Conservation (phyloP, 257 asterid genomes). For the Lycium barbarum region DNA sequence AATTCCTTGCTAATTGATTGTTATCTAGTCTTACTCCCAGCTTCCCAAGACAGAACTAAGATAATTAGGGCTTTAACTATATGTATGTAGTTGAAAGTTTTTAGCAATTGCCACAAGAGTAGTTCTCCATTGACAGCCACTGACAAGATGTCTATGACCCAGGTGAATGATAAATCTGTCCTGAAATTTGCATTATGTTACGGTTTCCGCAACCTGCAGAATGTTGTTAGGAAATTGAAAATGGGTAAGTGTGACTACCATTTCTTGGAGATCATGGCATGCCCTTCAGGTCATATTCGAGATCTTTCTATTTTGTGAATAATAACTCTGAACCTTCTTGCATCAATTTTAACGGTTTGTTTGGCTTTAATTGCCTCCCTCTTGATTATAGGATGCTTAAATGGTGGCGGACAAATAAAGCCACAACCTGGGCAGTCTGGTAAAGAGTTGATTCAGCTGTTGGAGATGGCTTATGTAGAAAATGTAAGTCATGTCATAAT, state of each 20-base stretch:
- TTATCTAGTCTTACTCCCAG: too few species aligned
- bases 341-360: not conserved
- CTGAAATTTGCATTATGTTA: slow-evolving; percentile 92
- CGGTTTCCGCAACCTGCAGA: slow-evolving; percentile 93
- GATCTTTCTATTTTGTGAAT: slow-evolving; percentile 6
- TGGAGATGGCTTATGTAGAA: slow-evolving; percentile 79
- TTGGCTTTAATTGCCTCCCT: slow-evolving; percentile 27
- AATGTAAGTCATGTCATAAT: slow-evolving; percentile 59
- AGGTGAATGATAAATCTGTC: too few species aligned
- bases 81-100: too few species aligned
- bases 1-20: too few species aligned
- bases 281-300: slow-evolving; percentile 80
- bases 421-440: slow-evolving; percentile 81
- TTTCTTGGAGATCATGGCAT: slow-evolving; percentile 96
- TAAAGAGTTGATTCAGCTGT: slow-evolving; percentile 70
- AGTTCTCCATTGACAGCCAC: too few species aligned
- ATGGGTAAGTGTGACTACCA: slow-evolving; percentile 88
- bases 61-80: too few species aligned
- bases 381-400: slow-evolving; percentile 76
- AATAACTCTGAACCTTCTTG: slow-evolving; percentile 10
- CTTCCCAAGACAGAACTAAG: too few species aligned
- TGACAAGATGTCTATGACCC: too few species aligned
- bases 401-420: slow-evolving; percentile 98
- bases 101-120: too few species aligned
- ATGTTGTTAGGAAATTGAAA: slow-evolving; percentile 86